Evolutionary conservation across 2,329 filamentous ascomycete species (phyloP).

Genomic region (Chaetomiaceae sp.): DNA sequence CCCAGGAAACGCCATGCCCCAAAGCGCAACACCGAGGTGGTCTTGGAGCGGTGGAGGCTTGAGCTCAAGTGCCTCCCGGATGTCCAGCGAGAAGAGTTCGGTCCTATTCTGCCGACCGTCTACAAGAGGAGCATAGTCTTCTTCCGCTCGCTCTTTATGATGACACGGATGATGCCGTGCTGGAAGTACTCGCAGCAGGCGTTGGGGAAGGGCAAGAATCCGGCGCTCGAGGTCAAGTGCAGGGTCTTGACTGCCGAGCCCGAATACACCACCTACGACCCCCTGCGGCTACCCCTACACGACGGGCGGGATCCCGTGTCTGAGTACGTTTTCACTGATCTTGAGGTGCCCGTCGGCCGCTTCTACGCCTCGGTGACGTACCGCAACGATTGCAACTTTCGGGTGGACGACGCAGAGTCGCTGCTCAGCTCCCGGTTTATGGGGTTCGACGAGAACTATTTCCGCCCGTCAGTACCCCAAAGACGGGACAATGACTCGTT

Average conservation of each 20-base stretch:
- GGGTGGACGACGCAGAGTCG: constrained; percentile 86
- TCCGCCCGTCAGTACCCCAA: constrained; percentile 69
- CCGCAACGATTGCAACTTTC: constrained; percentile 84
- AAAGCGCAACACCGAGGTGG: constrained; percentile 62
- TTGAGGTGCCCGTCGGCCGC: constrained; percentile 81
- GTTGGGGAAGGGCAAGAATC: constrained; percentile 65
- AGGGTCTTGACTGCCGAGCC: constrained; percentile 65
- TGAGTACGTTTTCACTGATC: constrained; percentile 74
- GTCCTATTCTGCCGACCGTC: constrained; percentile 68
- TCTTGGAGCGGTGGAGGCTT: constrained; percentile 88
- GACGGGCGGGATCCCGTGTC: constrained; percentile 64
- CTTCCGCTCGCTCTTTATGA: constrained; percentile 82
- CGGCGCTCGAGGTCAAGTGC: constrained; percentile 69
- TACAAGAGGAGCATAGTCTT: constrained; percentile 98
- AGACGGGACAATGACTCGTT: constrained; percentile 28
- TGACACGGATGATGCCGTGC: constrained; percentile 75
- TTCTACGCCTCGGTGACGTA: constrained; percentile 80
- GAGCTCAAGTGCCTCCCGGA: constrained; percentile 63
- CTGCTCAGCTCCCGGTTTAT: constrained; percentile 90
- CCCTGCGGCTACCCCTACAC: constrained; percentile 66
- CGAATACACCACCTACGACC: constrained; percentile 57
- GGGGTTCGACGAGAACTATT: constrained; percentile 83
- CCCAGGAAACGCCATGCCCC: constrained; percentile 31
- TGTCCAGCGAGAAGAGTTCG: constrained; percentile 52
- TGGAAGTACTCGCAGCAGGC: constrained; percentile 78